A percentile compares a stretch with the other conserved stretches of the same genome.
These are phyloP conservation scores for Amborella trichopoda DNA, from an alignment of 164 flowering plant species.

Conservation along the genomic window DNA sequence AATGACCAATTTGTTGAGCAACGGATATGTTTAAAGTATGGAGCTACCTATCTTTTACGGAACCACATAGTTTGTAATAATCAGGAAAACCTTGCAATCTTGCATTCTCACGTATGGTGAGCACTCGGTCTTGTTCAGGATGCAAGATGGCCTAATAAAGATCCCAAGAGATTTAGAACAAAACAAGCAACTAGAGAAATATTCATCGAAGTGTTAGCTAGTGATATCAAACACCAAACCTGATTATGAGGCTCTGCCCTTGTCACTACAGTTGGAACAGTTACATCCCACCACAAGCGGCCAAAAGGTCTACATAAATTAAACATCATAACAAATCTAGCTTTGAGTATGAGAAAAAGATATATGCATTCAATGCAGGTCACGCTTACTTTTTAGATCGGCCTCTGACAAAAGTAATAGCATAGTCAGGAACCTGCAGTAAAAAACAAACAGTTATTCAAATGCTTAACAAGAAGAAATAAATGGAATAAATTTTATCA, in stretches of 20 bases:
- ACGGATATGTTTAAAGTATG: no score
- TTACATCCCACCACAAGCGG: constrained; percentile 84
- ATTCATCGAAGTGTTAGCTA: no score
- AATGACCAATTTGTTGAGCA: no score
- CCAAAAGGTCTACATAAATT: constrained; percentile 54
- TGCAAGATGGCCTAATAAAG: constrained; percentile 39
- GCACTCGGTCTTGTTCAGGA: constrained; percentile 75
- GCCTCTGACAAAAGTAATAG: constrained; percentile 50
- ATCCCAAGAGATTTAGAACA: not conserved
- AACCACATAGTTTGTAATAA: constrained; percentile 45
- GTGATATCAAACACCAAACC: no score
- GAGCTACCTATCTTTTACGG: constrained; percentile 54
- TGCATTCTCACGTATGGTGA: constrained; percentile 76
- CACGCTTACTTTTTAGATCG: constrained; percentile 51
- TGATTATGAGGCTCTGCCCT: constrained; percentile 94
- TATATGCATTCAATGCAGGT: not conserved
- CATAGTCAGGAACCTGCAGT: constrained; percentile 74
- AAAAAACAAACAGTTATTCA: not conserved
- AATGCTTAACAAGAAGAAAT: no score
- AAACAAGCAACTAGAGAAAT: no score
- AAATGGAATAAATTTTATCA: no score
- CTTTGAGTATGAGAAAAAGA: not conserved
- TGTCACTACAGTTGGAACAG: constrained; percentile 75
- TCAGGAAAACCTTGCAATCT: constrained; percentile 81
- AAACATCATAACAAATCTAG: not conserved